Percentiles rank a stretch among this genome's conserved stretches.
These are phyloP conservation scores for Colletotrichum sp. DNA, from an alignment of 2,329 filamentous ascomycete species.

Conservation along the genomic window DNA sequence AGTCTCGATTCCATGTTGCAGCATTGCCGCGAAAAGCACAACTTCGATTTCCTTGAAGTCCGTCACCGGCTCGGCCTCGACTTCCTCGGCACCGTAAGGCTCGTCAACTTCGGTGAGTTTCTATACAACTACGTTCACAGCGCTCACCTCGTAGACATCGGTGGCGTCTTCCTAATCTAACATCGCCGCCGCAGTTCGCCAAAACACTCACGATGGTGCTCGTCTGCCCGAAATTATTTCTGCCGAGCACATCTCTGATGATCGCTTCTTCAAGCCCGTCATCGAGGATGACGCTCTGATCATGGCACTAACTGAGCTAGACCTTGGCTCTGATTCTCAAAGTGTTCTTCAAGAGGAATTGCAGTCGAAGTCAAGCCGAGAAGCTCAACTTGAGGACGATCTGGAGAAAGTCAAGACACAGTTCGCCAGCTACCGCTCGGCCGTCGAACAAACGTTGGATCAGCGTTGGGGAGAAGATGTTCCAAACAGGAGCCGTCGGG, in stretches of 20 bases:
- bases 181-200: conserved; percentile 44
- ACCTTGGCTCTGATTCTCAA: conserved; percentile 45
- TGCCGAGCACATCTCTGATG: conserved; percentile 70
- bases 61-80: conserved; percentile 66
- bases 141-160: not conserved
- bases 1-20: conserved; percentile 69
- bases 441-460: conserved; percentile 71
- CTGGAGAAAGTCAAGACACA: conserved; percentile 63
- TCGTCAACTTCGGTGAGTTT: conserved; percentile 69
- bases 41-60: conserved; percentile 69
- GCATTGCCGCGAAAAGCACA: conserved; percentile 69
- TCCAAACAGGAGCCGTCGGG: conserved; percentile 32
- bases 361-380: conserved; percentile 50
- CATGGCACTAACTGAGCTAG: conserved; percentile 83
- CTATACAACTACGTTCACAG: not conserved
- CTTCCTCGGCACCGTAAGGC: conserved; percentile 74
- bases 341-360: conserved; percentile 24
- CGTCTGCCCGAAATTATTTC: conserved; percentile 63
- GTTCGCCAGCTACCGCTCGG: conserved; percentile 68
- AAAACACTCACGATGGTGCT: conserved; percentile 46
- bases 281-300: conserved; percentile 90
- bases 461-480: conserved; percentile 66
- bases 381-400: conserved; percentile 64
- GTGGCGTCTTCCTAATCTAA: not conserved
- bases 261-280: conserved; percentile 82